Conservation (phyloP, 306 rosid genomes). For the Herpetospermum pedunculosum region DNA sequence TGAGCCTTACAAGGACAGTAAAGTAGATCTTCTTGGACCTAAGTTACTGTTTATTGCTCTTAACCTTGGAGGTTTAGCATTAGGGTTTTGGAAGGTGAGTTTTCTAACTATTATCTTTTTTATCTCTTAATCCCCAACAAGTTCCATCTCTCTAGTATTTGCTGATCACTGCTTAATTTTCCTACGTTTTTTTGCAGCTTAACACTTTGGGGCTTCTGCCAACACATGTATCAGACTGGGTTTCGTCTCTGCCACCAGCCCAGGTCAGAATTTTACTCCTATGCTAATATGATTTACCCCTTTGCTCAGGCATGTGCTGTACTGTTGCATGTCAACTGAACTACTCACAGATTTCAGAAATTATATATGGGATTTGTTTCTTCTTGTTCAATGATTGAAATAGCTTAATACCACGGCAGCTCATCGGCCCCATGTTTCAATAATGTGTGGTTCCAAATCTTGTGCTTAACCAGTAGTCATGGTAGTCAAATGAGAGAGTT, state of each 20-base stretch:
- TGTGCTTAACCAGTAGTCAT: neutral
- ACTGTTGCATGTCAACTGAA: neutral
- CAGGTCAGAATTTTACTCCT: constrained; percentile 41
- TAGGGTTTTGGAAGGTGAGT: constrained; percentile 64
- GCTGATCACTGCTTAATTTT: neutral
- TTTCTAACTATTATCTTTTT: neutral
- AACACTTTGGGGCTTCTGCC: constrained; percentile 95
- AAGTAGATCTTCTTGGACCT: constrained; percentile 88
- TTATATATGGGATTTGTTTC: neutral
- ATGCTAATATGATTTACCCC: neutral
- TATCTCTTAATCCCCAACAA: neutral
- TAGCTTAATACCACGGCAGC: neutral
- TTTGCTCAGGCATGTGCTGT: neutral
- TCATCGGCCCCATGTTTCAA: neutral
- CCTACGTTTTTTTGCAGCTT: constrained; percentile 35
- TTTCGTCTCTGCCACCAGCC: constrained; percentile 82
- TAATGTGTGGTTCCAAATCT: neutral
- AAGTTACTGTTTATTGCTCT: constrained; percentile 89
- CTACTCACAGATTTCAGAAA: neutral
- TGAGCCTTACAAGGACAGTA: constrained; percentile 91
- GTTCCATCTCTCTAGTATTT: neutral
- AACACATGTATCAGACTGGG: constrained; percentile 96
- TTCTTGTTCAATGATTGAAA: neutral
- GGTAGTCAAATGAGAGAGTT: neutral
- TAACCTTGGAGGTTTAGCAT: constrained; percentile 80